phyloP scores from a whole-genome alignment of 176 grass and related monocot species.

The Pontederia paniculata region DNA sequence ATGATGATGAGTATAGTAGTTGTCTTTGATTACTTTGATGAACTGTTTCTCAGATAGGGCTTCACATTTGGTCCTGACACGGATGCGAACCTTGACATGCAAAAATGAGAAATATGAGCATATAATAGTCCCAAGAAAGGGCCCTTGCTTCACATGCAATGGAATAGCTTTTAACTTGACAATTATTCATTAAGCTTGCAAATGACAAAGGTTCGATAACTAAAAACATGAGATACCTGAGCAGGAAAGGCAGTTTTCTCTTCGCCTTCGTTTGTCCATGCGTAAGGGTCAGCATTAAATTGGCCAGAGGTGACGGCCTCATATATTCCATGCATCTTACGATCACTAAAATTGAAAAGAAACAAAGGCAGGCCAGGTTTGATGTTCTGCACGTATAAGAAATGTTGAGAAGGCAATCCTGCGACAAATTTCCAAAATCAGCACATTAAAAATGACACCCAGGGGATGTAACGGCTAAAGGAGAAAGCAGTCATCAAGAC shows the following conservation, averaged over 20 bases:
- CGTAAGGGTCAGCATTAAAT: slow-evolving; percentile 67
- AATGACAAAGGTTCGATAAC: slow-evolving; percentile 18
- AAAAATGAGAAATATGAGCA: slow-evolving; percentile 4
- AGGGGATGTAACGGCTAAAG: too few species aligned
- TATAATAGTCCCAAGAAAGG: slow-evolving; percentile 15
- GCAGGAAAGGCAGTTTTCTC: slow-evolving; percentile 59
- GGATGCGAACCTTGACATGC: slow-evolving; percentile 52
- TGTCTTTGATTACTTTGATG: slow-evolving; percentile 57
- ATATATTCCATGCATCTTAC: slow-evolving; percentile 74
- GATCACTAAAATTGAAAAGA: slow-evolving; percentile 77
- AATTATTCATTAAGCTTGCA: background rate
- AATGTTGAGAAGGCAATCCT: slow-evolving; percentile 67
- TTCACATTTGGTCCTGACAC: slow-evolving; percentile 37
- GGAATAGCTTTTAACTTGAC: too few species aligned
- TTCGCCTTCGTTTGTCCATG: slow-evolving; percentile 67
- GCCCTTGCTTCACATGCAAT: slow-evolving; percentile 1
- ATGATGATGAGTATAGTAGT: slow-evolving; percentile 47
- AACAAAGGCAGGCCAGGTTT: slow-evolving; percentile 70
- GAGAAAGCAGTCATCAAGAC: slow-evolving; percentile 7
- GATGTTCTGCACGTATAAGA: slow-evolving; percentile 81
- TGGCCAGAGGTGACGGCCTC: slow-evolving; percentile 68
- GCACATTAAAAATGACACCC: too few species aligned
- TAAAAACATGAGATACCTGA: slow-evolving; percentile 37
- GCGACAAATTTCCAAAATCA: slow-evolving; percentile 3
- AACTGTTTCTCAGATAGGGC: slow-evolving; percentile 57